A percentile compares a stretch with the other conserved stretches of the same genome.
Evolutionary conservation across 2,329 filamentous ascomycete genomes (phyloP).

Genomic region (Pestalotiopsis sp.): DNA sequence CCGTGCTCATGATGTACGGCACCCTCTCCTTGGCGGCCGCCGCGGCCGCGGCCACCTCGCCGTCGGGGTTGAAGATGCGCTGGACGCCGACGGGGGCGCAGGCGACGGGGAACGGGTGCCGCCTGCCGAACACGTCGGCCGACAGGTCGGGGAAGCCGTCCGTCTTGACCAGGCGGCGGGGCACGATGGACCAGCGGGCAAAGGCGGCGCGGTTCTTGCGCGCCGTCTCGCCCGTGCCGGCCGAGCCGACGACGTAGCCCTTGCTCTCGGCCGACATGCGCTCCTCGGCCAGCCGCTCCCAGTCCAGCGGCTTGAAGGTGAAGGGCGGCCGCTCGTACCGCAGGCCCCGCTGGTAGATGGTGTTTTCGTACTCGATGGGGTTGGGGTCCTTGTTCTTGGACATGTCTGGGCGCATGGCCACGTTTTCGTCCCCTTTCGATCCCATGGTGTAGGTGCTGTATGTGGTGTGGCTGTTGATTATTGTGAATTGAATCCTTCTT

Average conservation of each 20-base stretch:
- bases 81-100: constrained; percentile 29
- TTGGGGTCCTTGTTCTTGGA: constrained; percentile 15
- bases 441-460: neutral
- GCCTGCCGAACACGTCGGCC: constrained; percentile 18
- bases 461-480: neutral
- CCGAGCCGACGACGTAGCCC: constrained; percentile 27
- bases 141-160: constrained; percentile 20
- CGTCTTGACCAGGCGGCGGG: constrained; percentile 21
- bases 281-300: constrained; percentile 25
- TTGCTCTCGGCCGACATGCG: constrained; percentile 27
- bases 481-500: neutral
- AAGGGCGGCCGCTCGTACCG: constrained; percentile 27
- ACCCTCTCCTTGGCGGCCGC: constrained; percentile 23
- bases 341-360: constrained; percentile 25
- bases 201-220: constrained; percentile 28
- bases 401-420: constrained; percentile 4
- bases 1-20: constrained; percentile 29
- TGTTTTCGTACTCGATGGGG: constrained; percentile 21
- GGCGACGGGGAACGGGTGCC: constrained; percentile 25
- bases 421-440: neutral
- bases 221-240: constrained; percentile 27
- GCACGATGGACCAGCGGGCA: constrained; percentile 25
- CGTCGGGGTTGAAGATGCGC: constrained; percentile 28
- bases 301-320: constrained; percentile 28
- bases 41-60: constrained; percentile 24